Evolutionary conservation across 352 stramenopile genomes (phyloP).

Genomic region (Phytophthora colocasiae): DNA sequence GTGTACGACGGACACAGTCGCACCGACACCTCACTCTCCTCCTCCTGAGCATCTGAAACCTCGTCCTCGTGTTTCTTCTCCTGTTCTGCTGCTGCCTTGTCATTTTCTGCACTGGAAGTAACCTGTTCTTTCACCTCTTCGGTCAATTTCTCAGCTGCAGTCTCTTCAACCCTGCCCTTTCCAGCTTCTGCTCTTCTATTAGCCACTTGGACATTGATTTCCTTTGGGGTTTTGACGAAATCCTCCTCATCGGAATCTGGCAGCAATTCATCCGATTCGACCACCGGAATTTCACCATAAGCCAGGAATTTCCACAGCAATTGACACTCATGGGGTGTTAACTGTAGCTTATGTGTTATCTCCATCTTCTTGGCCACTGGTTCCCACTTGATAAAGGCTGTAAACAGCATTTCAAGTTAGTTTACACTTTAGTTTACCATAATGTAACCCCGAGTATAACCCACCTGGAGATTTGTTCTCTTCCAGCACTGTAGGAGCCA

Average conservation of each 20-base stretch:
- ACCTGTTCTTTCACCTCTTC: not conserved
- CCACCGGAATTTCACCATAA: constrained; percentile 46
- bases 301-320: constrained; percentile 78
- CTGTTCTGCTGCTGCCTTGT: not conserved
- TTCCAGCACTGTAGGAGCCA: constrained; percentile 48
- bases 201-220: constrained; percentile 34
- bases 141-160: not conserved
- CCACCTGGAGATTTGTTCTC: constrained; percentile 48
- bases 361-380: constrained; percentile 49
- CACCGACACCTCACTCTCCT: constrained; percentile 10
- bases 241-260: constrained; percentile 64
- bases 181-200: not conserved
- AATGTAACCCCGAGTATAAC: not conserved
- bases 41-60: not conserved
- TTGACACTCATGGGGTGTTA: constrained; percentile 56
- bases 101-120: constrained; percentile 1
- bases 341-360: constrained; percentile 41
- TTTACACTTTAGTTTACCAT: constrained; percentile 12
- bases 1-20: constrained; percentile 59
- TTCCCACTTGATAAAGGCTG: constrained; percentile 57
- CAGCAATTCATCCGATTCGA: constrained; percentile 33
- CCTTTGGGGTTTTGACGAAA: constrained; percentile 36
- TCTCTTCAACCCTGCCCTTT: not conserved
- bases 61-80: constrained; percentile 13
- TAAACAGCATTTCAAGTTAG: constrained; percentile 7